Base-by-base conservation (phyloP, 371 early-diverging fungal species). In the Actinomortierella ambigua region DNA sequence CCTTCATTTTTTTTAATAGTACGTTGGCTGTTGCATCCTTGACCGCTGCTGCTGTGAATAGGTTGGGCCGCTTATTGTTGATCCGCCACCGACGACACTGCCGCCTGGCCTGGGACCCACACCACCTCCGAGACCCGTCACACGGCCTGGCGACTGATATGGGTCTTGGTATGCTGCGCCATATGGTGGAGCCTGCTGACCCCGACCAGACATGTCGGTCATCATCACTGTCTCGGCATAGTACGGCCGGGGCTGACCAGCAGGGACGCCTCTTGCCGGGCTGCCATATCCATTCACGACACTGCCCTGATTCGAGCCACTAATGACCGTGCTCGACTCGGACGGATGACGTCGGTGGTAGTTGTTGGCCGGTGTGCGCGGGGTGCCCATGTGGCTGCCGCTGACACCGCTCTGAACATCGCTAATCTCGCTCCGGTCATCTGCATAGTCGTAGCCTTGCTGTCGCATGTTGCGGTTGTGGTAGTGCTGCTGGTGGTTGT, bases 251-350 rank as follows among this genome's bases (percentile, higher is more conserved):
- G 44, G 15, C 61, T 65, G 11, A 66, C 53, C 24, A 66, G 71
- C 20, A 60, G 73, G 14, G 73, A 67, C n/a, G 50, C 63, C 1
- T 8, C 44, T 50, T 5, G 53, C 5, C 2, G 63, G 41, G 15
- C 60, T 50, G 50, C 73, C 67, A 39, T 66, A 66, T 18, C 73
- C 73, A 20, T 63, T 28, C 2, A 66, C 73, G 13, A 73, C 67
- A 46, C 73, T 73, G 41, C 73, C 73, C 22, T 73, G 73, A 5
- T 71, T 71, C 23, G 73, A 71, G 13, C 73, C 73, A 51, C 73
- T 73, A 53, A 73, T 42, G 14, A 73, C 73, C 0, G 73, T 73
- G 42, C 73, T 73, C 2, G 73, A 66, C 14, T 73, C 73, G 0
- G 73, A 73, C 0, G 73, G 63, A 23, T 73, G 73, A 18, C 73